phyloP scores from a whole-genome alignment of 768 basidiomycete genomes.

The button mushroom (Agaricus bisporus) region DNA sequence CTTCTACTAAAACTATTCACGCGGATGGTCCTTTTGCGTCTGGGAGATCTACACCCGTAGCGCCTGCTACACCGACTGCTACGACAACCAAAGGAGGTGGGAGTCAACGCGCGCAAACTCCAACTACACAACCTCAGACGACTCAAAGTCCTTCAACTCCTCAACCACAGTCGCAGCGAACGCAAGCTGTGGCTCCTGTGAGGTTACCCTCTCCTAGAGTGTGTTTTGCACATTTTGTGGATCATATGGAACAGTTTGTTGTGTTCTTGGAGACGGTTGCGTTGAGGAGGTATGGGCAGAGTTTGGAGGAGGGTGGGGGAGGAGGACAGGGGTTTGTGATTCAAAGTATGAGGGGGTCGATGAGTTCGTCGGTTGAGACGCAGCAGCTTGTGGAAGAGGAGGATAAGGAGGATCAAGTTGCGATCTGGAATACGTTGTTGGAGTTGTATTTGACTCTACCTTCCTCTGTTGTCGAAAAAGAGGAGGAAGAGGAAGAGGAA shows the following conservation, averaged over 20 bases:
- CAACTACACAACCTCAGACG: no score
- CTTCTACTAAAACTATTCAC: conserved; percentile 41
- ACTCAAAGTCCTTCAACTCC: conserved; percentile 5
- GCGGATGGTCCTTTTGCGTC: conserved; percentile 25
- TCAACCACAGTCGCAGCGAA: conserved; percentile 11
- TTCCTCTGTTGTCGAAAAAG: neutral
- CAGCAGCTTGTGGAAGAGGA: conserved; percentile 32
- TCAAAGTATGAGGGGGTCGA: neutral
- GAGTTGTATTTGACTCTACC: conserved; percentile 81
- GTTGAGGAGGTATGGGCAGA: conserved; percentile 71
- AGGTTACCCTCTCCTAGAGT: conserved; percentile 73
- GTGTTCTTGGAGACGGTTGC: conserved; percentile 88
- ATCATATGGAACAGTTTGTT: conserved; percentile 78
- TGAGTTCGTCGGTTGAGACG: neutral
- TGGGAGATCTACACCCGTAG: conserved; percentile 22
- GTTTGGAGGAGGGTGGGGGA: conserved; percentile 34
- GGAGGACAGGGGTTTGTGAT: conserved; percentile 15
- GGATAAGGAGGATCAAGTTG: conserved; percentile 66
- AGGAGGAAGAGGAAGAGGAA: conserved; percentile 22
- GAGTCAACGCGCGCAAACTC: no score
- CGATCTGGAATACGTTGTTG: conserved; percentile 93
- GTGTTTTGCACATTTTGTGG: conserved; percentile 93
- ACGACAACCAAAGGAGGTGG: conserved; percentile 26
- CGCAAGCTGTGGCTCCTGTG: conserved; percentile 23
- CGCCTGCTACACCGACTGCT: conserved; percentile 25